Evolutionary conservation across 2,329 filamentous ascomycete genomes (phyloP).

Genomic region (Claviceps sp.): DNA sequence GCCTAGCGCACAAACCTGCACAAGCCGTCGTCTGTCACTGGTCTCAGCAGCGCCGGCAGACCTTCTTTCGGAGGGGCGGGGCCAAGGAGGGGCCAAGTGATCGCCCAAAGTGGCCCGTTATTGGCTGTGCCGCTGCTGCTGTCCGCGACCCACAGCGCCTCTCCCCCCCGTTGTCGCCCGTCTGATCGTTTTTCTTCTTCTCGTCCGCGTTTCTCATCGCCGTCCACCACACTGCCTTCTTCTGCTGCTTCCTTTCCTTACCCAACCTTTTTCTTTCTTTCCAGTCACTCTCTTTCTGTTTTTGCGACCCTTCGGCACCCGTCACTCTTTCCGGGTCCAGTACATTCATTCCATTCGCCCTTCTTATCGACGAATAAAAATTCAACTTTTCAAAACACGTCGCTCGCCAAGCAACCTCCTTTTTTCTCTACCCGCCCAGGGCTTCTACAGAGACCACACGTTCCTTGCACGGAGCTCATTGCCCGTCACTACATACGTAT

Average conservation of each 20-base stretch:
- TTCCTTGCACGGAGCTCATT: constrained; percentile 5
- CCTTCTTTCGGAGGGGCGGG: too few species aligned
- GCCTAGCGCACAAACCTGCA: too few species aligned
- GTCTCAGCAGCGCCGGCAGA: too few species aligned
- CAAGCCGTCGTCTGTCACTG: too few species aligned
- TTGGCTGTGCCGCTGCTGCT: neutral
- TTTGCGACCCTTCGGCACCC: constrained; percentile 22
- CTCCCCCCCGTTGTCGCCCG: constrained; percentile 18
- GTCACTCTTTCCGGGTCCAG: constrained; percentile 39
- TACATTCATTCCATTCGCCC: constrained; percentile 25
- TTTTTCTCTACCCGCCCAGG: constrained; percentile 4
- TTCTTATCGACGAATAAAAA: constrained; percentile 12
- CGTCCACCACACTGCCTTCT: constrained; percentile 21
- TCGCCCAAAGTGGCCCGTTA: too few species aligned
- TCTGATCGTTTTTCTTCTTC: constrained; percentile 21
- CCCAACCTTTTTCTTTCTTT: constrained; percentile 23
- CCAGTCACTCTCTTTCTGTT: constrained; percentile 29
- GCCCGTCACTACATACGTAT: neutral
- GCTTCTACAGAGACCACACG: constrained; percentile 6
- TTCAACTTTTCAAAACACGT: constrained; percentile 7
- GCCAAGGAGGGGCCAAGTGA: too few species aligned
- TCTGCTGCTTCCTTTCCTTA: constrained; percentile 20
- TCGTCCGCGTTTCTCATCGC: constrained; percentile 20
- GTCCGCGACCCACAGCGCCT: constrained; percentile 6
- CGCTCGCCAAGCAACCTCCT: constrained; percentile 6